Conservation (phyloP, 495 filamentous ascomycete species). For the Letharia columbiana region DNA sequence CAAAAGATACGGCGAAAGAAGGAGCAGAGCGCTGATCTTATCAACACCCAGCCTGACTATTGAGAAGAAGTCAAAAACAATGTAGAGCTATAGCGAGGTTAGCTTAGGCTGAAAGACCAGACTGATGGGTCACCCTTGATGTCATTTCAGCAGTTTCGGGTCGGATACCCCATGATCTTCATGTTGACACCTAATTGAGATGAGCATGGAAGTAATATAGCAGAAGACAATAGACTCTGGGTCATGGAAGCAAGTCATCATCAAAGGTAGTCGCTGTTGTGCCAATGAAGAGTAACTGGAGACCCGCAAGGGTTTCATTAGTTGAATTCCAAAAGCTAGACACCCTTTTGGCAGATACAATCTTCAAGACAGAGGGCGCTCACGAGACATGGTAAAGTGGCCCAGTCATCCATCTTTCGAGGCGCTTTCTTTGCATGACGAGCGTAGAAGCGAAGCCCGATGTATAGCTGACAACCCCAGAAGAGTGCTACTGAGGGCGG, state of each 20-base stretch:
- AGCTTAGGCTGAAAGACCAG: background rate
- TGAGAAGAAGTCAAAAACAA: slow-evolving; percentile 6
- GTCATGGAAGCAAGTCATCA: background rate
- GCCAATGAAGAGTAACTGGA: slow-evolving; percentile 7
- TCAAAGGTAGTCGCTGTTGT: background rate
- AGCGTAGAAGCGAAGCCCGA: slow-evolving; percentile 1
- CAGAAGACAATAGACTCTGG: background rate
- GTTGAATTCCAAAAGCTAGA: background rate
- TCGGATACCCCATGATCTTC: slow-evolving; percentile 3
- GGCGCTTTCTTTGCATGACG: background rate
- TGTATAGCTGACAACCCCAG: background rate
- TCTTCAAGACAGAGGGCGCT: background rate
- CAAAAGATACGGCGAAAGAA: slow-evolving; percentile 15
- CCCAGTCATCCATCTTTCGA: background rate
- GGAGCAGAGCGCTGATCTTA: slow-evolving; percentile 7
- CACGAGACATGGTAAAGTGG: background rate
- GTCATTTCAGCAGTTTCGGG: slow-evolving; percentile 2
- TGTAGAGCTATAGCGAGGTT: background rate
- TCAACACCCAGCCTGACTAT: background rate
- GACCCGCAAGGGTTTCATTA: background rate
- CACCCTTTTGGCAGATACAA: background rate
- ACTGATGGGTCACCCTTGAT: background rate
- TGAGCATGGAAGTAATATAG: background rate
- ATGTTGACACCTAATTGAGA: slow-evolving; percentile 1
- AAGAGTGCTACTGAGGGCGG: slow-evolving; percentile 1